These are phyloP conservation scores for Metschnikowia borealis DNA, from an alignment of 805 yeast species.

Conservation along the genomic window DNA sequence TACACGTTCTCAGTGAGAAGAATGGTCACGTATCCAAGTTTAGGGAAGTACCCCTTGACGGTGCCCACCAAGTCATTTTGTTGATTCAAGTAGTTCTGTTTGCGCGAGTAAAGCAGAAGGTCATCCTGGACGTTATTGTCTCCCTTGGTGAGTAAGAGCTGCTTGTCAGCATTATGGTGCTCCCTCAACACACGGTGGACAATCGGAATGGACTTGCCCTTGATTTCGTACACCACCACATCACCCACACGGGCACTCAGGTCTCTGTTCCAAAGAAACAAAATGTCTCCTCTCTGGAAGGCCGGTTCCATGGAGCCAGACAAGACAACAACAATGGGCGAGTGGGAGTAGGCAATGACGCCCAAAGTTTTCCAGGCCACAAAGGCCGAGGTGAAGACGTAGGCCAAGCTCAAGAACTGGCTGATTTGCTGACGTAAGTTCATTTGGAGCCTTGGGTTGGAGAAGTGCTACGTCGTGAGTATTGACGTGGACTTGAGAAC, in stretches of 20 bases:
- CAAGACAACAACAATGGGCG: conserved; percentile 93
- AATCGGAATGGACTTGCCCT: conserved; percentile 82
- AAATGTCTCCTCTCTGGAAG: conserved; percentile 93
- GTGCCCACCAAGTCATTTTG: conserved; percentile 79
- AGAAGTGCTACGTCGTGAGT: background rate
- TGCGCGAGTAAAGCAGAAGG: conserved; percentile 73
- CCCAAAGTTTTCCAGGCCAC: conserved; percentile 87
- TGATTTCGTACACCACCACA: conserved; percentile 85
- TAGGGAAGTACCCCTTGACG: conserved; percentile 89
- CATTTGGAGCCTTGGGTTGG: conserved; percentile 31
- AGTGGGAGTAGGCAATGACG: conserved; percentile 71
- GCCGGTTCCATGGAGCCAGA: conserved; percentile 99
- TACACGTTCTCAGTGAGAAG: conserved; percentile 84
- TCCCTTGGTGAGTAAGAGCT: conserved; percentile 85
- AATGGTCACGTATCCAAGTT: conserved; percentile 86
- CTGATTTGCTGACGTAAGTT: conserved; percentile 56
- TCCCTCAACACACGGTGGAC: conserved; percentile 92
- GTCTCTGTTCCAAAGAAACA: conserved; percentile 87
- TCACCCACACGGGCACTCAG: conserved; percentile 73
- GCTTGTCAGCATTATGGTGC: conserved; percentile 58
- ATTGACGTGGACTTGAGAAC: conserved; percentile 2
- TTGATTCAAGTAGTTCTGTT: conserved; percentile 72
- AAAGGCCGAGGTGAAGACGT: conserved; percentile 83
- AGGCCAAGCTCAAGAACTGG: conserved; percentile 68
- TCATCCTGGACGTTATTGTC: conserved; percentile 94